Percentiles rank a stretch among this genome's conserved stretches.
These are phyloP conservation scores for Pestalotiopsis sp. DNA, from an alignment of 2,329 filamentous ascomycete species.

Conservation along the genomic window DNA sequence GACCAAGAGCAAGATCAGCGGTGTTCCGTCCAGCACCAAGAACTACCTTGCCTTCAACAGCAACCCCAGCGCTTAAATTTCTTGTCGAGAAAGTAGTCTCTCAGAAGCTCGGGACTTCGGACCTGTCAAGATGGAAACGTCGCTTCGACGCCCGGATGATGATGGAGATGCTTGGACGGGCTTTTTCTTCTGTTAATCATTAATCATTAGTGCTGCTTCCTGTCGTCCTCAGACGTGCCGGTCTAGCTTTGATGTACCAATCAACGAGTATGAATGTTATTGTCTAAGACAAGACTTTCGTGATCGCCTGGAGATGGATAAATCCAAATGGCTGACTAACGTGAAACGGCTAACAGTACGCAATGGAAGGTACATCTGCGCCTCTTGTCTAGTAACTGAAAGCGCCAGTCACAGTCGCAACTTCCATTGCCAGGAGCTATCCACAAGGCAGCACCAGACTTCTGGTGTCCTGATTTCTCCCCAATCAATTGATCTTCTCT, in stretches of 20 bases:
- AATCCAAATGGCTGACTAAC: no score
- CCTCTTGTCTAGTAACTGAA: no score
- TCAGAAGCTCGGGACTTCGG: neutral
- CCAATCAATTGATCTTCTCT: no score
- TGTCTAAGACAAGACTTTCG: neutral
- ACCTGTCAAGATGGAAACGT: neutral
- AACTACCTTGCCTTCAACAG: constrained; percentile 61
- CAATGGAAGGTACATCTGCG: no score
- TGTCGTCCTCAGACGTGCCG: neutral
- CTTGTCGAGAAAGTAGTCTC: neutral
- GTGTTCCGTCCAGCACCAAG: constrained; percentile 41
- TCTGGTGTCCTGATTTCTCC: no score
- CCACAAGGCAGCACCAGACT: no score
- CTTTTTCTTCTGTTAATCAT: neutral
- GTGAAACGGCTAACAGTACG: no score
- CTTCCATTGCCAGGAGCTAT: no score
- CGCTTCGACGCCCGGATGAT: neutral
- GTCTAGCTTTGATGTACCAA: neutral
- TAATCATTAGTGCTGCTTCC: neutral
- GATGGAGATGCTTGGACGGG: neutral
- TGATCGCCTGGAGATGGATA: no score
- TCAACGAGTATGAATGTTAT: neutral
- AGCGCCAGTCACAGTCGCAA: no score
- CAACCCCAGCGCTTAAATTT: constrained; percentile 26
- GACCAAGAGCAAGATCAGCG: constrained; percentile 39